These are phyloP conservation scores for Pinus taeda DNA, from an alignment of 75 land plant species.

Conservation along the genomic window DNA sequence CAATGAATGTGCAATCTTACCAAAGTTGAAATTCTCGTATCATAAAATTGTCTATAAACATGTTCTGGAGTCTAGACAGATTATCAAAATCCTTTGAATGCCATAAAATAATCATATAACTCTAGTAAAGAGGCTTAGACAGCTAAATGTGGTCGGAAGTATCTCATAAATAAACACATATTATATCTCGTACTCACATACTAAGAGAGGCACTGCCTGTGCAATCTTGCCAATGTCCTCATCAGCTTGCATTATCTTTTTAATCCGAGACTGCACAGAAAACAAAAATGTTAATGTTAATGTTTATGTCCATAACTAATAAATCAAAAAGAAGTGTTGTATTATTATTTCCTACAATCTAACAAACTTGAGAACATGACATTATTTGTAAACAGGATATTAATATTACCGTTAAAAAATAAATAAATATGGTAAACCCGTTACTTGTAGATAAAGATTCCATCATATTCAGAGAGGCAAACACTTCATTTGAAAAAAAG, in stretches of 20 bases:
- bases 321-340: background rate
- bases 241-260: constrained; percentile 61
- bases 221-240: constrained; percentile 55
- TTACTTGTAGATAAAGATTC: no score
- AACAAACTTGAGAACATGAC: background rate
- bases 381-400: background rate
- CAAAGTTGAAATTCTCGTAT: background rate
- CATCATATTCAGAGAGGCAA: no score
- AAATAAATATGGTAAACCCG: no score
- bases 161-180: background rate
- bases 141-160: background rate
- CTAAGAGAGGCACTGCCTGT: constrained; percentile 39
- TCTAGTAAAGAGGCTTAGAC: background rate
- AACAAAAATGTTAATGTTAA: background rate
- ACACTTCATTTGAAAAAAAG: no score
- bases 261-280: constrained; percentile 32
- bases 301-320: no score
- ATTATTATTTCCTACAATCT: background rate
- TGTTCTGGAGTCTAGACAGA: background rate
- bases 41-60: background rate
- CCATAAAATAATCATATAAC: background rate
- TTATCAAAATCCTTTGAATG: background rate
- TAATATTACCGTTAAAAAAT: background rate
- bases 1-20: no score
- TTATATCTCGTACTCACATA: constrained; percentile 23